phyloP scores from a whole-genome alignment of 805 yeast species.

The Lachancea waltii region DNA sequence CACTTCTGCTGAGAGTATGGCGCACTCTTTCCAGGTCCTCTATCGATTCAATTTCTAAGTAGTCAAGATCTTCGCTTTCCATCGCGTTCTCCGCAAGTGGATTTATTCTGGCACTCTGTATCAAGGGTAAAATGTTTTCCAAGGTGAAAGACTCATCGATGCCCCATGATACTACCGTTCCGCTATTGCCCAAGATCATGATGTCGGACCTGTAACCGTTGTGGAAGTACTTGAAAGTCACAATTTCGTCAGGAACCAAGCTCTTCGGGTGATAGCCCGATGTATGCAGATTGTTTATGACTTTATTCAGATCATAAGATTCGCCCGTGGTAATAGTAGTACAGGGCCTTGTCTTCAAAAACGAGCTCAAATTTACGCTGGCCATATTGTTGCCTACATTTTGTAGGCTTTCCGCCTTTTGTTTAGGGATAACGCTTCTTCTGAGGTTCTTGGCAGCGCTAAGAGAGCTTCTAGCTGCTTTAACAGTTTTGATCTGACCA shows the following conservation, averaged over 20 bases:
- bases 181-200: slow-evolving; percentile 59
- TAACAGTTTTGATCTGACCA: slow-evolving; percentile 8
- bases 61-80: slow-evolving; percentile 88
- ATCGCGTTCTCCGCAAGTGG: slow-evolving; percentile 36
- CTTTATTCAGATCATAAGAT: slow-evolving; percentile 50
- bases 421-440: slow-evolving; percentile 16
- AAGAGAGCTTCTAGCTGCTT: slow-evolving; percentile 14
- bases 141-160: slow-evolving; percentile 49
- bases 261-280: slow-evolving; percentile 35
- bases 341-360: slow-evolving; percentile 37
- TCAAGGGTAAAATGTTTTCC: slow-evolving; percentile 44
- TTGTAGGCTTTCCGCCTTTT: background rate
- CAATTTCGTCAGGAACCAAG: slow-evolving; percentile 63
- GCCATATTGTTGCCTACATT: background rate
- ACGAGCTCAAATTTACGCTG: background rate
- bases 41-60: slow-evolving; percentile 37
- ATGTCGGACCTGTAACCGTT: slow-evolving; percentile 43
- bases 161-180: slow-evolving; percentile 83
- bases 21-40: slow-evolving; percentile 12
- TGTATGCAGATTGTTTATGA: slow-evolving; percentile 27
- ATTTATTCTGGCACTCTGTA: slow-evolving; percentile 43
- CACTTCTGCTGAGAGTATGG: slow-evolving; percentile 10
- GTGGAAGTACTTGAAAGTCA: slow-evolving; percentile 42
- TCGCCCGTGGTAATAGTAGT: slow-evolving; percentile 73
- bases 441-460: slow-evolving; percentile 17